These are phyloP conservation scores for Pythium chondricola DNA, from an alignment of 352 stramenopile genomes.

Conservation along the genomic window DNA sequence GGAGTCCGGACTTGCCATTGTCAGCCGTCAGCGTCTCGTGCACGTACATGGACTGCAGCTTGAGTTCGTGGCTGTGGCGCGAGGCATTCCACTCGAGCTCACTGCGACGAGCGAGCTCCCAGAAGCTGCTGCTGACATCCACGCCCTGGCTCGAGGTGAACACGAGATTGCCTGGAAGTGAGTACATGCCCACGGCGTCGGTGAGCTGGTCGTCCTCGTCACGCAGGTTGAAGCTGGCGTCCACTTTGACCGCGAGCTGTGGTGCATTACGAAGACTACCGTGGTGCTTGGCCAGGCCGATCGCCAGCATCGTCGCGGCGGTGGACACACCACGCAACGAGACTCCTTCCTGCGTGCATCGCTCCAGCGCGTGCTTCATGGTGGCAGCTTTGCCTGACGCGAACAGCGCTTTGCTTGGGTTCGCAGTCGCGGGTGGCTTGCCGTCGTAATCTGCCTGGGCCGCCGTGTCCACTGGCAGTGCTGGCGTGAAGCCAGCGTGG, in stretches of 20 bases:
- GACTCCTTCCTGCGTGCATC: constrained; percentile 32
- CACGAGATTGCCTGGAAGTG: constrained; percentile 31
- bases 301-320: constrained; percentile 36
- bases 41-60: constrained; percentile 53
- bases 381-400: constrained; percentile 28
- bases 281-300: constrained; percentile 29
- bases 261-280: constrained; percentile 17
- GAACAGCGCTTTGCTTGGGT: constrained; percentile 48
- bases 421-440: constrained; percentile 19
- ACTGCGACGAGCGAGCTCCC: constrained; percentile 43
- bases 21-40: constrained; percentile 49
- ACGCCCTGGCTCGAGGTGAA: constrained; percentile 49
- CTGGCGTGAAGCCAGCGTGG: constrained; percentile 35
- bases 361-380: constrained; percentile 31
- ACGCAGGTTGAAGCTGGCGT: constrained; percentile 44
- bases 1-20: constrained; percentile 23
- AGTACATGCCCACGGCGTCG: constrained; percentile 44
- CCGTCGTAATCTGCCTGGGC: constrained; percentile 40
- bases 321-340: constrained; percentile 40
- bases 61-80: constrained; percentile 44
- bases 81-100: constrained; percentile 39
- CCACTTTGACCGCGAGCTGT: constrained; percentile 28
- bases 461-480: constrained; percentile 27
- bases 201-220: constrained; percentile 14
- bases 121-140: constrained; percentile 29